Percentiles rank a stretch among this genome's conserved stretches.
phyloP scores from a whole-genome alignment of 2,329 filamentous ascomycete species.

The Eurotiales sp. region DNA sequence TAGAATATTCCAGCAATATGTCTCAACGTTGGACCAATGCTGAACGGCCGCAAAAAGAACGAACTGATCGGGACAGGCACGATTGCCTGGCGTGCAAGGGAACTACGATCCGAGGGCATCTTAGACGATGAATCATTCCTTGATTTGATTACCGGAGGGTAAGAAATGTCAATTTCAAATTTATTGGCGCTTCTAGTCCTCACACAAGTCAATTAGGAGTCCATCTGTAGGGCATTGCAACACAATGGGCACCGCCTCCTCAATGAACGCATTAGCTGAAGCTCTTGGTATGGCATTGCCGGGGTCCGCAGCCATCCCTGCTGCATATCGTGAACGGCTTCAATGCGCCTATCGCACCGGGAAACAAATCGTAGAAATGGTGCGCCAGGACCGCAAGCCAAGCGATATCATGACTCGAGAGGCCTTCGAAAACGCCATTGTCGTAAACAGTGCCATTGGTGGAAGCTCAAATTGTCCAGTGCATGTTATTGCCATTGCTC shows the following conservation, averaged over 20 bases:
- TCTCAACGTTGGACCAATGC: slow-evolving; percentile 51
- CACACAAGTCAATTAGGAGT: slow-evolving; percentile 25
- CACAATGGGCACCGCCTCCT: slow-evolving; percentile 52
- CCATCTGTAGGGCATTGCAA: slow-evolving; percentile 50
- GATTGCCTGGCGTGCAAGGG: slow-evolving; percentile 47
- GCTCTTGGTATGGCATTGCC: slow-evolving; percentile 48
- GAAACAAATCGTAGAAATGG: slow-evolving; percentile 48
- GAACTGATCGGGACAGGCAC: slow-evolving; percentile 43
- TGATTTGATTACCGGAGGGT: slow-evolving; percentile 43
- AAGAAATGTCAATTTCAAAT: slow-evolving; percentile 14
- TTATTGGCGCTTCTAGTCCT: too few relatives aligned
- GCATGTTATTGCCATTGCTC: slow-evolving; percentile 52
- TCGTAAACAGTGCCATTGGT: slow-evolving; percentile 52
- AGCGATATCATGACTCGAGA: slow-evolving; percentile 53
- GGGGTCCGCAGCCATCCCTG: slow-evolving; percentile 49
- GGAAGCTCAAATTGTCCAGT: slow-evolving; percentile 56
- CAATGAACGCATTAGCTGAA: slow-evolving; percentile 52
- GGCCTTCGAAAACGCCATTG: slow-evolving; percentile 55
- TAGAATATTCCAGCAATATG: slow-evolving; percentile 50
- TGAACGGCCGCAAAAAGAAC: slow-evolving; percentile 45
- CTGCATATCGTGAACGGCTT: slow-evolving; percentile 45
- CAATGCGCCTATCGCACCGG: slow-evolving; percentile 49
- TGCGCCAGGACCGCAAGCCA: slow-evolving; percentile 46
- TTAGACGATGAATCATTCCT: slow-evolving; percentile 43
- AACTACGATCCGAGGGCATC: slow-evolving; percentile 46